These are phyloP conservation scores for Hypoxylon fuscum DNA, from an alignment of 495 filamentous ascomycete genomes.

Conservation along the genomic window DNA sequence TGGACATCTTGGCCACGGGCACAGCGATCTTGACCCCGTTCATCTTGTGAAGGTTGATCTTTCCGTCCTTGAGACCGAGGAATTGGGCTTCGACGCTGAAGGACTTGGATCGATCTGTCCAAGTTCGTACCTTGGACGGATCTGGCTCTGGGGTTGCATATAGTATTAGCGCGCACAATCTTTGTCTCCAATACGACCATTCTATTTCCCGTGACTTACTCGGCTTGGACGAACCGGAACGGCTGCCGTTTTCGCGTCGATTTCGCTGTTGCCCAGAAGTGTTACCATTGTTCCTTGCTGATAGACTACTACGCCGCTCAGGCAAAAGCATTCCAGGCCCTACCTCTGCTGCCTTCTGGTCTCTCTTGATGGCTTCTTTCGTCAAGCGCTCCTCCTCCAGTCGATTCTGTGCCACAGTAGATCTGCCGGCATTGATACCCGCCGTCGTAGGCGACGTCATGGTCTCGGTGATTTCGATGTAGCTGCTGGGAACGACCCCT, in stretches of 20 bases:
- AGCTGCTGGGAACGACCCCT: slow-evolving; percentile 98
- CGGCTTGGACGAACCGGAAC: slow-evolving; percentile 65
- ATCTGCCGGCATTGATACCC: slow-evolving; percentile 72
- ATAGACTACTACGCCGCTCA: slow-evolving; percentile 73
- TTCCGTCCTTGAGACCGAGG: slow-evolving; percentile 89
- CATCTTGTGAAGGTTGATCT: slow-evolving; percentile 96
- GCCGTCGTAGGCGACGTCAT: slow-evolving; percentile 55
- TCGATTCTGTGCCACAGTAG: slow-evolving; percentile 83
- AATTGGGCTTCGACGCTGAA: slow-evolving; percentile 99
- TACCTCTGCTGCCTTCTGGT: slow-evolving; percentile 75
- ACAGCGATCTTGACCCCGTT: slow-evolving; percentile 99
- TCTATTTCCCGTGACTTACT: slow-evolving; percentile 65
- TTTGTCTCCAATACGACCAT: not conserved
- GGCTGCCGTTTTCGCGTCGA: slow-evolving; percentile 71
- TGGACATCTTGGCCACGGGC: slow-evolving; percentile 91
- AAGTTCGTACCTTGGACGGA: slow-evolving; percentile 81
- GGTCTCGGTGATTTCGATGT: slow-evolving; percentile 83
- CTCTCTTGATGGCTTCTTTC: slow-evolving; percentile 74
- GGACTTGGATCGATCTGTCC: slow-evolving; percentile 93
- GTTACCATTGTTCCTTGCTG: slow-evolving; percentile 66
- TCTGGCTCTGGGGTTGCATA: slow-evolving; percentile 88
- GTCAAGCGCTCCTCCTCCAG: slow-evolving; percentile 81
- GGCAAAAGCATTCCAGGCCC: slow-evolving; percentile 75
- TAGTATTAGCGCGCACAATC: too few relatives aligned
- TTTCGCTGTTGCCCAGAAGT: slow-evolving; percentile 69